Percentiles rank a stretch among this genome's conserved stretches.
Evolutionary conservation across 2,329 filamentous ascomycete species (phyloP).

Genomic region (Colletotrichum sp.): DNA sequence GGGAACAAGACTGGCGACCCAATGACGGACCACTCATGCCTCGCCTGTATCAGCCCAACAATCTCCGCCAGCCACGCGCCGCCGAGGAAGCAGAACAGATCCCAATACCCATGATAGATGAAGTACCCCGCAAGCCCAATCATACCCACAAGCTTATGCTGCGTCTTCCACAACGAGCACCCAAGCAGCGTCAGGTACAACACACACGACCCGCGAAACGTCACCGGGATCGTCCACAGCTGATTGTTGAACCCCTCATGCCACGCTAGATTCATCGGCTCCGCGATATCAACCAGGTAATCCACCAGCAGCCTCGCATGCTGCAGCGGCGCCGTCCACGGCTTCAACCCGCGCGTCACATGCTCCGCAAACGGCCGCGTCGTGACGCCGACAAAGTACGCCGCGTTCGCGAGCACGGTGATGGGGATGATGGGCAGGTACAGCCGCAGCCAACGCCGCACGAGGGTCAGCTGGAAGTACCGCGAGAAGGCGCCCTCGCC

Average conservation of each 20-base stretch:
- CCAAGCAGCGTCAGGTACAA: background rate
- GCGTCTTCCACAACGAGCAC: background rate
- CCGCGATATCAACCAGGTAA: background rate
- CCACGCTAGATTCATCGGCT: background rate
- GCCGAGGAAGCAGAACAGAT: background rate
- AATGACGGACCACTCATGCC: background rate
- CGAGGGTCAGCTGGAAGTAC: background rate
- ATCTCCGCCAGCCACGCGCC: background rate
- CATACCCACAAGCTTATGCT: background rate
- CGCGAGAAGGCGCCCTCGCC: background rate
- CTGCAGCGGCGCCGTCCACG: background rate
- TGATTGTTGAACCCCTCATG: background rate
- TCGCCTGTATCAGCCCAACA: background rate
- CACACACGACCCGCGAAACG: background rate
- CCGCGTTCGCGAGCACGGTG: background rate
- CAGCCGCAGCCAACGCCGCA: background rate
- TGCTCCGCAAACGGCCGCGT: background rate
- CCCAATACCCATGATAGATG: background rate
- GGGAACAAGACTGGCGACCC: background rate
- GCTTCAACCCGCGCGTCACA: background rate
- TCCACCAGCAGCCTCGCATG: background rate
- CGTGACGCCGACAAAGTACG: background rate
- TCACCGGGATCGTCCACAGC: background rate
- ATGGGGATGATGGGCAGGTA: background rate
- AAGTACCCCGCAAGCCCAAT: background rate